Conservation (phyloP, 2,329 filamentous ascomycete species). For the Gnomoniopsis smithogilvyi region DNA sequence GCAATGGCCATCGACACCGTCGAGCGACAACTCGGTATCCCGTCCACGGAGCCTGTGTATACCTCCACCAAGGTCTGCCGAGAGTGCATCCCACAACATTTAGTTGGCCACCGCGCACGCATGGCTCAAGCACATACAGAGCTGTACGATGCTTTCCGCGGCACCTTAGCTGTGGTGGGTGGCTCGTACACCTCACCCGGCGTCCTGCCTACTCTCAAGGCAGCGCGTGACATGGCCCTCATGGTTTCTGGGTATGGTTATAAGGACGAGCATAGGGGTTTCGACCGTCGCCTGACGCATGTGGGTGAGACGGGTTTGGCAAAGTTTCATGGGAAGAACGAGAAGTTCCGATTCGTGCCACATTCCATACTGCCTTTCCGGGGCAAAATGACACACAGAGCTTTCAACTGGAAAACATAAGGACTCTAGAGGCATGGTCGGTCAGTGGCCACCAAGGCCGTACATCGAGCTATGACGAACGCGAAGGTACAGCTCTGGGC, state of each 20-base stretch:
- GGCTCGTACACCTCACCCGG: conserved; percentile 53
- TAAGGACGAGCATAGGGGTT: not conserved
- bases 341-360: conserved; percentile 7
- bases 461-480: no score
- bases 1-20: conserved; percentile 68
- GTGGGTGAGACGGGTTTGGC: conserved; percentile 33
- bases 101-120: conserved; percentile 68
- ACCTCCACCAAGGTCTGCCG: conserved; percentile 55
- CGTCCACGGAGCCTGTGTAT: conserved; percentile 45
- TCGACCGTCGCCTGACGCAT: conserved; percentile 9
- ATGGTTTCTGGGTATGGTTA: conserved; percentile 28
- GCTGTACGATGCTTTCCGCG: conserved; percentile 53
- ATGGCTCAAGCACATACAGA: conserved; percentile 56
- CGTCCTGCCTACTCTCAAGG: conserved; percentile 48
- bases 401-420: not conserved
- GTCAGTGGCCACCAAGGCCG: no score
- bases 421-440: not conserved
- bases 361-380: conserved; percentile 4
- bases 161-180: conserved; percentile 61
- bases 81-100: conserved; percentile 89
- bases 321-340: conserved; percentile 22
- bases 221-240: conserved; percentile 42
- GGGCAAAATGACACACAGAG: not conserved
- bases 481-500: no score
- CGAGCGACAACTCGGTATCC: conserved; percentile 71